Evolutionary conservation across 2,329 filamentous ascomycete genomes (phyloP), one percentile per base, ranked within the genome.

Genomic region (Diaporthe destruens): DNA sequence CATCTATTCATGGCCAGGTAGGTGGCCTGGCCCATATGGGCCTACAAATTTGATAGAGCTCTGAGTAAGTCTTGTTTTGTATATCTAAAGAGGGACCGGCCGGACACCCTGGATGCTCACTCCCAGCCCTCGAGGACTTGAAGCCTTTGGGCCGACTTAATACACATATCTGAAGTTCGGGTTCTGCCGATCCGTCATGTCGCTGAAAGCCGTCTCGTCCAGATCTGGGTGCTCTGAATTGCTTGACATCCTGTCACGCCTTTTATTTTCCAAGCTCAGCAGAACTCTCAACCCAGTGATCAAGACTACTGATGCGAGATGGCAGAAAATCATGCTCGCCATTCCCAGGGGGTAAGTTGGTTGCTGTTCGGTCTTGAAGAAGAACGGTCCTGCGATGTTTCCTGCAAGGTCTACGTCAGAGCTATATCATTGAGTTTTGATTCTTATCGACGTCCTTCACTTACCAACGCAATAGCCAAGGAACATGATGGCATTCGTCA

Each of bases 291-390:
- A 80, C 44, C 84, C 84, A 12, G 86, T 75, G 47, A 87, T 84
- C 2, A 86, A 80, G 1, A 85, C 51, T 1, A 89, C 84, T 65
- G 88, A 81, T 25, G 87, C 76, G 0, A 83, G 84, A 77, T 90
- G 91, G 79, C 89, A 91, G 6, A 88, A 86, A 69, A 92, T 84
- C 75, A 91, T 89, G 2, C 88, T 88, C 8, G 87, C 83, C 75
- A 92, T 91, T 0, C 89, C 90, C 49, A 88, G 89, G 55, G 87
- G 85, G 78, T 92, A 93, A 1, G 85, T 81, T 0, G 91, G 91
- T 0, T 85, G 84, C 77, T 93, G 88, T 55, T 80, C 80, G n/a
- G 83, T 81, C 20, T 88, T 81, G 81, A 91, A 91, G 2, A 90
- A 84, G 77, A 91, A 89, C 0, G 89, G 89, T 0, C 87, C 89